phyloP scores from a whole-genome alignment of 768 basidiomycete species.

The Boletus coccyginus region DNA sequence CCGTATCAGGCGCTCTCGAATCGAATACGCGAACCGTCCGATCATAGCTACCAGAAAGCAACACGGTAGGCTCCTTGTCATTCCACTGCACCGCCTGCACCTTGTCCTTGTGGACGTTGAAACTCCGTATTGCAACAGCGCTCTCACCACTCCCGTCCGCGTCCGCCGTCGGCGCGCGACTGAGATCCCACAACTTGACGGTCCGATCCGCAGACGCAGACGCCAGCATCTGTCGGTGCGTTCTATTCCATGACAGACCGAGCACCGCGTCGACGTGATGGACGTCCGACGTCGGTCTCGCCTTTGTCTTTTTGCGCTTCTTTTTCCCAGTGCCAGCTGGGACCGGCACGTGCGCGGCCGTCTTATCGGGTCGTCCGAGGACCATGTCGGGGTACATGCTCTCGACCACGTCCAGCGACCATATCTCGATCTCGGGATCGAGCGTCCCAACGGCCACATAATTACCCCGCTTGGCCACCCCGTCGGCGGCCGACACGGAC shows the following conservation, averaged over 20 bases:
- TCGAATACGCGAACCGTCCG: constrained; percentile 95
- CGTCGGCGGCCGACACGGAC: constrained; percentile 30
- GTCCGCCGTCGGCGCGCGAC: constrained; percentile 54
- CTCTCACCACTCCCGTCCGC: constrained; percentile 42
- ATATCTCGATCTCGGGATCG: constrained; percentile 98
- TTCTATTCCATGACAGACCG: constrained; percentile 88
- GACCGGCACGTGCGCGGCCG: constrained; percentile 71
- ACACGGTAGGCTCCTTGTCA: constrained; percentile 77
- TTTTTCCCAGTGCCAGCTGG: constrained; percentile 94
- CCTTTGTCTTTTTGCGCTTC: constrained; percentile 85
- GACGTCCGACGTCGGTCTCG: constrained; percentile 53
- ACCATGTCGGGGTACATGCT: constrained; percentile 91
- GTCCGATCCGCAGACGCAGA: constrained; percentile 93
- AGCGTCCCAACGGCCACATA: constrained; percentile 97
- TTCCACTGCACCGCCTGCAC: constrained; percentile 98
- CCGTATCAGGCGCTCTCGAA: constrained; percentile 74
- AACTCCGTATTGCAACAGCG: constrained; percentile 73
- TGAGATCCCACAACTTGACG: constrained; percentile 97
- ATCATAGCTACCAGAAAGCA: constrained; percentile 93
- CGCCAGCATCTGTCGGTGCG: constrained; percentile 86
- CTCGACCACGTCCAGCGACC: constrained; percentile 92
- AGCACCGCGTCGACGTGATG: constrained; percentile 95
- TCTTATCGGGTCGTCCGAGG: constrained; percentile 85
- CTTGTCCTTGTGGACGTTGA: constrained; percentile 86
- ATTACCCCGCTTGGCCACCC: constrained; percentile 57